Evolutionary conservation across 192 early-diverging fungal species (phyloP), one percentile per base, ranked within the genome.

Genomic region (Backusella psychrophila): DNA sequence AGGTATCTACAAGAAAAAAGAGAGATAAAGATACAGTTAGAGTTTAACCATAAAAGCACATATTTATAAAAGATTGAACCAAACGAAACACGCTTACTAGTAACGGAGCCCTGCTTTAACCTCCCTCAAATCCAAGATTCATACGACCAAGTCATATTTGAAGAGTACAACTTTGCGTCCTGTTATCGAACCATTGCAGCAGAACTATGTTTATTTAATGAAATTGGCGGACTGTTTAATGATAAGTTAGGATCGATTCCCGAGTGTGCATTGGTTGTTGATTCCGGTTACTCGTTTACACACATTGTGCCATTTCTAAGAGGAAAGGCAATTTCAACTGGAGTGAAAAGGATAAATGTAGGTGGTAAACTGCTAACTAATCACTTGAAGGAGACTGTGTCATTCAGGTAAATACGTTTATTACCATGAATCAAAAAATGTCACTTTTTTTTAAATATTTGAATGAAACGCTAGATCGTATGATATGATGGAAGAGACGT

Each of bases 401-500:
- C 95, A n/a, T 96, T 96, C 75, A 85, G 95, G 85, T 90, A 77
- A 67, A 68, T 67, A 71, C 35, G 34, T 53, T 53, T 33, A 8
- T 39, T 14, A 44, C 15, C 8, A 65, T 74, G 2, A 11, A 29
- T 29, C 36, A 41, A 23, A 31, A 66, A 6, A 23, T 3, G 11
- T 4, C 3, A 1, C 23, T 23, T 21, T 31, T 65, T 68, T 52
- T 15, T 15, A 44, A 19, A 36, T 31, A 35, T 41, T 34, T 29
- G 11, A 19, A 42, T n/a, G 36, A 3, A 29, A 69, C 38, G 17
- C 1, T 72, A 88, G 88, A 65, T 90, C 94, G 74, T 96, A 92
- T 89, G 91, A 96, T 75, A 96, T 96, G 95, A 96, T 95, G 94
- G 94, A 96, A 68, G 94, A 96, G 80, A 93, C 94, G 0, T 92